phyloP scores from a whole-genome alignment of 176 grass and related monocot genomes.

The Cenchrus purpureus region DNA sequence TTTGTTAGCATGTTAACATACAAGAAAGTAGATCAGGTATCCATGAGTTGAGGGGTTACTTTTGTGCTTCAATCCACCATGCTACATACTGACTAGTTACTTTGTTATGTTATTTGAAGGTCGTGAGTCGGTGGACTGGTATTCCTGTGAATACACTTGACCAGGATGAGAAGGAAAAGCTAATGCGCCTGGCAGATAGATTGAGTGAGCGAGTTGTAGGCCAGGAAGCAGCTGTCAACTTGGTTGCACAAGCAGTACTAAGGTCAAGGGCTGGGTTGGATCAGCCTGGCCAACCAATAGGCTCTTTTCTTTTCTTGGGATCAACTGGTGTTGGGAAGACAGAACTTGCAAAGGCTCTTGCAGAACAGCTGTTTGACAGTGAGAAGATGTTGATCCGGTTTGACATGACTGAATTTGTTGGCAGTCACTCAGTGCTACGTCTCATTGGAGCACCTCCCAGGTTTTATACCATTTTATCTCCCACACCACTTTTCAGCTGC shows the following conservation, averaged over 20 bases:
- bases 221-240: slow-evolving; percentile 50
- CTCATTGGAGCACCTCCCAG: slow-evolving; percentile 60
- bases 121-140: slow-evolving; percentile 46
- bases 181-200: slow-evolving; percentile 47
- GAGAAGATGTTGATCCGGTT: slow-evolving; percentile 50
- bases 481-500: background rate
- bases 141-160: slow-evolving; percentile 50
- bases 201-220: slow-evolving; percentile 50
- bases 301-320: background rate
- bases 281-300: slow-evolving; percentile 33
- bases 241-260: slow-evolving; percentile 45
- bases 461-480: slow-evolving; percentile 5
- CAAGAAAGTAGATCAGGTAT: background rate
- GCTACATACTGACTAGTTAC: background rate
- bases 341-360: slow-evolving; percentile 61
- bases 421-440: slow-evolving; percentile 37
- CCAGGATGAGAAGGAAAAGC: slow-evolving; percentile 45
- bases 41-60: background rate
- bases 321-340: slow-evolving; percentile 67
- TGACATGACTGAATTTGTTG: slow-evolving; percentile 64
- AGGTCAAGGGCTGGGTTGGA: slow-evolving; percentile 49
- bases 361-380: slow-evolving; percentile 36
- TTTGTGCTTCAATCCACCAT: background rate
- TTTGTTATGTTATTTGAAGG: slow-evolving; percentile 1
- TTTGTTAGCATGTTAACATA: too few species aligned